phyloP scores from a whole-genome alignment of 495 filamentous ascomycete species.

The Cairneyella variabilis region DNA sequence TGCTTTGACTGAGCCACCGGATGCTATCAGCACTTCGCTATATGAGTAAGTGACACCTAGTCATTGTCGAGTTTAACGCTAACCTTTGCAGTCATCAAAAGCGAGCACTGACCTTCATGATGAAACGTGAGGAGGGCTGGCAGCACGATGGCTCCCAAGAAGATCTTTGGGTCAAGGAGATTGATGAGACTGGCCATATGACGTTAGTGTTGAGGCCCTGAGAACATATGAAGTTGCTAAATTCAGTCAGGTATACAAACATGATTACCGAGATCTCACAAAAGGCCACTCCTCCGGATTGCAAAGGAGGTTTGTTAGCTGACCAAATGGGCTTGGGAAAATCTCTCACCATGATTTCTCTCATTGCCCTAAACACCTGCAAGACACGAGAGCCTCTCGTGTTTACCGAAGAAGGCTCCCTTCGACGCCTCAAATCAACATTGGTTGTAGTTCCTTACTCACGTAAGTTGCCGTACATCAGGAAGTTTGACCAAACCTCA shows the following conservation, averaged over 20 bases:
- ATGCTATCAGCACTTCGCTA: conserved; percentile 6
- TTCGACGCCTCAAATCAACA: conserved; percentile 2
- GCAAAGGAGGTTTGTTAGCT: conserved; percentile 77
- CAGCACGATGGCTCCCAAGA: background rate
- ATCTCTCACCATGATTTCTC: conserved; percentile 64
- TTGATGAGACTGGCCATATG: background rate
- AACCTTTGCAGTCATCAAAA: conserved; percentile 63
- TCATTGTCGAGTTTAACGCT: background rate
- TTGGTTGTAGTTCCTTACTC: conserved; percentile 8
- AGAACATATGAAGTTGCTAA: background rate
- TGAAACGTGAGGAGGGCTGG: conserved; percentile 37
- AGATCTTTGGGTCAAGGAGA: conserved; percentile 9
- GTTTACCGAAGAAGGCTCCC: background rate
- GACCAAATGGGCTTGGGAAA: conserved; percentile 98
- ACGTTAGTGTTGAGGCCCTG: background rate
- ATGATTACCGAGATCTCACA: background rate
- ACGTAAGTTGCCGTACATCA: background rate
- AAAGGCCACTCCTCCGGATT: conserved; percentile 49
- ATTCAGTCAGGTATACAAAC: background rate
- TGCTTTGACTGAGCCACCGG: background rate
- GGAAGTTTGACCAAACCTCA: background rate
- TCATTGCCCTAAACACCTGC: conserved; percentile 20
- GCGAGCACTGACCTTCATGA: conserved; percentile 84
- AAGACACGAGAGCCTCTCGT: background rate
- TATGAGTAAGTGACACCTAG: background rate